Conservation (phyloP, 2,329 filamentous ascomycete genomes). For the Ceratocystis cubensis region DNA sequence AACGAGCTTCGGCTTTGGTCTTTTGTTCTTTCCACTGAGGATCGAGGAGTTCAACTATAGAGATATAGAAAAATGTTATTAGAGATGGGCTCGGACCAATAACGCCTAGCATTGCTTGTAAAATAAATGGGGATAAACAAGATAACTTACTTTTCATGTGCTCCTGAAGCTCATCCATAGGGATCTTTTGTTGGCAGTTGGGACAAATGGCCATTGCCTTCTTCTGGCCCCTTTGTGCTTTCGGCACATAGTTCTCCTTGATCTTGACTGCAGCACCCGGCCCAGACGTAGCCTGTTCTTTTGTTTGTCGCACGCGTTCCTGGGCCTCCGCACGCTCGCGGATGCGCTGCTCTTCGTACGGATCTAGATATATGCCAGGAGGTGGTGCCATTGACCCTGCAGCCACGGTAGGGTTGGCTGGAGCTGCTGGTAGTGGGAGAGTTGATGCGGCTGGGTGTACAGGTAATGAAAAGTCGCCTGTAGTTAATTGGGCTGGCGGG, state of each 20-base stretch:
- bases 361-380: neutral
- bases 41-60: constrained; percentile 73
- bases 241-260: constrained; percentile 81
- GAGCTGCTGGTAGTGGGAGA: constrained; percentile 22
- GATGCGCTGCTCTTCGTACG: constrained; percentile 44
- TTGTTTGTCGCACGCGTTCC: constrained; percentile 57
- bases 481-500: constrained; percentile 31
- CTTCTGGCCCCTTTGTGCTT: constrained; percentile 60
- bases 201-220: constrained; percentile 69
- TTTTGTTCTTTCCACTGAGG: constrained; percentile 94
- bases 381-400: constrained; percentile 26
- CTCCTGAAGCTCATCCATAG: constrained; percentile 73
- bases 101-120: neutral
- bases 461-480: constrained; percentile 33
- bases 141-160: constrained; percentile 69
- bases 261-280: constrained; percentile 70
- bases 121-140: neutral
- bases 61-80: constrained; percentile 27
- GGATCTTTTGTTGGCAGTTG: constrained; percentile 85
- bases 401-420: constrained; percentile 28
- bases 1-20: constrained; percentile 73
- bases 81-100: neutral
- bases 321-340: constrained; percentile 49
- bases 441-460: constrained; percentile 33
- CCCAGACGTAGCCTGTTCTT: constrained; percentile 56